Evolutionary conservation across 2,329 filamentous ascomycete species (phyloP).

Genomic region (Colletotrichum graminicola): DNA sequence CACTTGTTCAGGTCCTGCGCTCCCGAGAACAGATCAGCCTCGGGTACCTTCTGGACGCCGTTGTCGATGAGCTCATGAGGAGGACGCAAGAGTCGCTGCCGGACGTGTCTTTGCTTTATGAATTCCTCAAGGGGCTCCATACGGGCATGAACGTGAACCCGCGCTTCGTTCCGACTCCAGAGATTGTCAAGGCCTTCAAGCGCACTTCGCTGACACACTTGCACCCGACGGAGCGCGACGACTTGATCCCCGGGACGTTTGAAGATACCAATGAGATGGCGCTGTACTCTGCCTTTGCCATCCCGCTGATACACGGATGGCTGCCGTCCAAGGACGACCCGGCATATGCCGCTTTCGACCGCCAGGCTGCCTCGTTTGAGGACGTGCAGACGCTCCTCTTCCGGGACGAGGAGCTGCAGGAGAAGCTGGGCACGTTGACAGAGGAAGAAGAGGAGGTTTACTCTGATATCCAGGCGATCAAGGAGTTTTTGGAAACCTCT

Average conservation of each 20-base stretch:
- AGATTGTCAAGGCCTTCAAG: conserved; percentile 61
- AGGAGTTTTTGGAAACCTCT: conserved; percentile 81
- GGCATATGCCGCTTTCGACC: conserved; percentile 76
- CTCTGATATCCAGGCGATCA: conserved; percentile 86
- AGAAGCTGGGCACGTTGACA: conserved; percentile 78
- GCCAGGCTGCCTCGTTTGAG: conserved; percentile 87
- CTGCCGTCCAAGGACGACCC: conserved; percentile 76
- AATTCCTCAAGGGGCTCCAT: conserved; percentile 87
- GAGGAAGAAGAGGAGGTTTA: conserved; percentile 82
- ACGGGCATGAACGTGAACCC: conserved; percentile 99
- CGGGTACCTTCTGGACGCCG: conserved; percentile 84
- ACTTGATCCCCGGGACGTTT: conserved; percentile 77
- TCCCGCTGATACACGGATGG: conserved; percentile 95
- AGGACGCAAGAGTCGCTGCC: conserved; percentile 76
- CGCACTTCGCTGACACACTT: conserved; percentile 66
- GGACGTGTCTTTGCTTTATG: conserved; percentile 88
- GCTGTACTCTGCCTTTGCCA: conserved; percentile 89
- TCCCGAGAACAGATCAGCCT: conserved; percentile 90
- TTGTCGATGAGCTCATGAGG: conserved; percentile 91
- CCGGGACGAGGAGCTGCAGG: conserved; percentile 87
- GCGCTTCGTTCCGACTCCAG: conserved; percentile 75
- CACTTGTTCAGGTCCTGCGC: conserved; percentile 81
- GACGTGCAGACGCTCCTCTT: conserved; percentile 92
- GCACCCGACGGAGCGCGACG: conserved; percentile 62
- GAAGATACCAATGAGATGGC: conserved; percentile 89